Base-by-base conservation (phyloP, 139 green algal genomes). In the Ettlia oleoabundans region DNA sequence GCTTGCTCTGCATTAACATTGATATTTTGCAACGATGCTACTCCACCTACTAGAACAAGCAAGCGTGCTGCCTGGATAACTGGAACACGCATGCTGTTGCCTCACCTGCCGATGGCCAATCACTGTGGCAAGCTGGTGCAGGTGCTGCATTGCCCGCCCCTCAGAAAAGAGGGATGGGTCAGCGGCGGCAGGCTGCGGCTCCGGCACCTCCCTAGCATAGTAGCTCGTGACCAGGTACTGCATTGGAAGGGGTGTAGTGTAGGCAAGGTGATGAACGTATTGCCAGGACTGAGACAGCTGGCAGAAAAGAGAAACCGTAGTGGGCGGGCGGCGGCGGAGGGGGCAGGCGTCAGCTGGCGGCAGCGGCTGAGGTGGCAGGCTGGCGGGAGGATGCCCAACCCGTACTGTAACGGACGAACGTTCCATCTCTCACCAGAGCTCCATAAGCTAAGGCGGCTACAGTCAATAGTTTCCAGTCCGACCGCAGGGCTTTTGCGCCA, bases 41-140 rank as follows among this genome's bases (percentile, higher is more conserved):
- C n/a, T n/a, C n/a, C n/a, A n/a, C n/a, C n/a, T n/a, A n/a, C n/a
- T n/a, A n/a, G n/a, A n/a, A n/a, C n/a, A n/a, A n/a, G n/a, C n/a
- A n/a, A n/a, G n/a, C n/a, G n/a, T n/a, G n/a, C n/a, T n/a, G n/a
- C n/a, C n/a, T n/a, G n/a, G n/a, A n/a, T n/a, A n/a, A n/a, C n/a
- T n/a, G n/a, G n/a, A n/a, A n/a, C n/a, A n/a, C n/a, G n/a, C n/a
- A n/a, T n/a, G n/a, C n/a, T n/a, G n/a, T n/a, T n/a, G n/a, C n/a
- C 80, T 51, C 30, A 86, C 84, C 40, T 88, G 78, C 15, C 90
- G 72, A 43, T 93, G 58, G 9, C 84, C 84, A 32, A 95, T 89
- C 21, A 76, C 76, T 1, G 82, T 81, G n/a, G 88, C 85, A 63
- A 95, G 75, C 2, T 65, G 19, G 4, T 61, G 7, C 28, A 88